Evolutionary conservation across 805 yeast genomes (phyloP).

Genomic region (Teunomyces panamensis): DNA sequence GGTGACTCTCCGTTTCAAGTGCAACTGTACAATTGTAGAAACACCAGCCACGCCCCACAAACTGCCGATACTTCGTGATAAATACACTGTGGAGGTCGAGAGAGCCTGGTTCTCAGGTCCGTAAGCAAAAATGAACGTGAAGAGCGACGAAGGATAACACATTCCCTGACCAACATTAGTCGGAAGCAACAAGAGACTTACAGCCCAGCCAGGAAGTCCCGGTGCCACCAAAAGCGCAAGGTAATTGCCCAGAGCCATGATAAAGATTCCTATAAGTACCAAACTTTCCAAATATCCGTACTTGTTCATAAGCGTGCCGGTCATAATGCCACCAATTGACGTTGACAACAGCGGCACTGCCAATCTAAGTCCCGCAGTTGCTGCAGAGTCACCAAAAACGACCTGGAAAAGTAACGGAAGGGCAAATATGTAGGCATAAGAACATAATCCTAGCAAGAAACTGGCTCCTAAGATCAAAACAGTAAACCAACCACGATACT

Average conservation of each 20-base stretch:
- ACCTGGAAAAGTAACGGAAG: slow-evolving; percentile 43
- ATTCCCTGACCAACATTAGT: slow-evolving; percentile 40
- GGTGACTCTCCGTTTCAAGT: slow-evolving; percentile 10
- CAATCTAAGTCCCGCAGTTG: slow-evolving; percentile 23
- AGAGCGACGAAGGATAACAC: slow-evolving; percentile 34
- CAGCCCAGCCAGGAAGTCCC: slow-evolving; percentile 20
- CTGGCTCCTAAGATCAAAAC: slow-evolving; percentile 25
- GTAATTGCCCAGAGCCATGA: slow-evolving; percentile 35
- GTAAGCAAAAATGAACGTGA: slow-evolving; percentile 34
- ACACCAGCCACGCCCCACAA: slow-evolving; percentile 36
- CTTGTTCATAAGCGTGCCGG: slow-evolving; percentile 38
- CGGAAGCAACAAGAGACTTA: slow-evolving; percentile 26
- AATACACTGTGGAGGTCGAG: slow-evolving; percentile 37
- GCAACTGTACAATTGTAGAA: slow-evolving; percentile 17
- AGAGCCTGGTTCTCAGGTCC: slow-evolving; percentile 32
- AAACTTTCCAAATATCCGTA: slow-evolving; percentile 21
- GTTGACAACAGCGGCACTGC: slow-evolving; percentile 41
- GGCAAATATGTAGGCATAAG: slow-evolving; percentile 40
- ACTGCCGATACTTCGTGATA: slow-evolving; percentile 38
- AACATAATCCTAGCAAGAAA: slow-evolving; percentile 35
- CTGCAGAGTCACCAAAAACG: slow-evolving; percentile 32
- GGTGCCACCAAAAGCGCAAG: slow-evolving; percentile 16
- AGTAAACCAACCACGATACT: slow-evolving; percentile 20
- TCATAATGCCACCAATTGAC: slow-evolving; percentile 41
- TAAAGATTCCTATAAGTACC: slow-evolving; percentile 28